These are phyloP conservation scores for Boeremia lycopersici DNA, from an alignment of 2,329 filamentous ascomycete genomes.

Conservation along the genomic window DNA sequence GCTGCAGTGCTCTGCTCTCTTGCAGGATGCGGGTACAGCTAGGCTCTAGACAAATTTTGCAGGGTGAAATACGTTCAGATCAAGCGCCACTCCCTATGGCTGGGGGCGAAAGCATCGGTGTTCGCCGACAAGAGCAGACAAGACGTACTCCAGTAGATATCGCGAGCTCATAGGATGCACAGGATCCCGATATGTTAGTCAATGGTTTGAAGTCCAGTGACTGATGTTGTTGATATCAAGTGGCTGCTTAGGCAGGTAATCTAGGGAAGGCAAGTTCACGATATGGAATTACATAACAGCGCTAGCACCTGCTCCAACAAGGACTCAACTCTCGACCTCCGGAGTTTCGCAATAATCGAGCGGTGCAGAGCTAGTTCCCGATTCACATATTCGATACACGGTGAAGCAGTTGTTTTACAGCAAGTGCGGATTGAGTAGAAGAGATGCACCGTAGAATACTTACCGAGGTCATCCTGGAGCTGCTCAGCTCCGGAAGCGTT, in stretches of 20 bases:
- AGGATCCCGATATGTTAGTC: conserved; percentile 2
- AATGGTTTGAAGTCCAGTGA: neutral
- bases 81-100: neutral
- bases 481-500: neutral
- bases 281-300: conserved; percentile 10
- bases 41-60: neutral
- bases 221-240: neutral
- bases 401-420: too few species aligned
- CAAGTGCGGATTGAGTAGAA: too few species aligned
- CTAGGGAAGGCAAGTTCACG: conserved; percentile 4
- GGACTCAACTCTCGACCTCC: neutral
- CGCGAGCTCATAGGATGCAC: neutral
- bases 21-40: neutral
- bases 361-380: too few species aligned
- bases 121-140: neutral
- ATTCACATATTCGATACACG: too few species aligned
- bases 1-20: neutral
- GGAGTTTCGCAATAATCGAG: neutral
- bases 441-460: neutral
- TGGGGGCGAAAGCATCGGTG: neutral
- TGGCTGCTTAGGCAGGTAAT: neutral
- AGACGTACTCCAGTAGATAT: neutral
- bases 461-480: conserved; percentile 5
- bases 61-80: neutral
- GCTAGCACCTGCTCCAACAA: neutral